Evolutionary conservation across 192 early-diverging fungal genomes (phyloP).

Genomic region (Dissophora ornata): DNA sequence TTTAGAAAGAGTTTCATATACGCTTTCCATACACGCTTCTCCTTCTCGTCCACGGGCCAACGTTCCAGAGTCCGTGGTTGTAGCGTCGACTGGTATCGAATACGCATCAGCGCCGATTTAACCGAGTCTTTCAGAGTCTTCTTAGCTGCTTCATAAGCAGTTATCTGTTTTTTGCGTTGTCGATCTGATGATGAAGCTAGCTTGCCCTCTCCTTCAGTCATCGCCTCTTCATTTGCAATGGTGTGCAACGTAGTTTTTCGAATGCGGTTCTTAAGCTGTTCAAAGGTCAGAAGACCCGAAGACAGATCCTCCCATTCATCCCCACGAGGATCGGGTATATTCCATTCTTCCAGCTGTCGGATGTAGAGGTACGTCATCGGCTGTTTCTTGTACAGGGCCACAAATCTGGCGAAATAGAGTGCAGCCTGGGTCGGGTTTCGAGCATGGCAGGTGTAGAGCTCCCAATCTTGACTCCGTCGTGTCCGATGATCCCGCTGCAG

Average conservation of each 20-base stretch:
- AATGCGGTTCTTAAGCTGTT: conserved; percentile 42
- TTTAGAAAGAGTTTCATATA: background rate
- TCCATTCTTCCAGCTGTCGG: conserved; percentile 39
- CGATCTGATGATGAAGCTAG: background rate
- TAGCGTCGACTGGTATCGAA: too few relatives aligned
- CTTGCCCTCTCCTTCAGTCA: background rate
- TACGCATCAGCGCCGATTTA: too few relatives aligned
- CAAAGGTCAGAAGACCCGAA: conserved; percentile 29
- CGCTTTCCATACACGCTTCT: too few relatives aligned
- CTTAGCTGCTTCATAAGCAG: too few relatives aligned
- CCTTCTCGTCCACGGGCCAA: too few relatives aligned
- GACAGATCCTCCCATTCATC: conserved; percentile 46
- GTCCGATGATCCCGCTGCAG: conserved; percentile 37
- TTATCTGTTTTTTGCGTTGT: too few relatives aligned
- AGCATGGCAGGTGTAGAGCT: conserved; percentile 38
- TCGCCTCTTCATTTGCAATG: too few relatives aligned
- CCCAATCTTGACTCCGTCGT: conserved; percentile 26
- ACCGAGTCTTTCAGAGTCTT: too few relatives aligned
- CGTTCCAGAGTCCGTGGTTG: too few relatives aligned
- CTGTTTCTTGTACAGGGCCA: conserved; percentile 37
- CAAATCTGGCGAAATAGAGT: conserved; percentile 35
- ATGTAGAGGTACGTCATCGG: conserved; percentile 51
- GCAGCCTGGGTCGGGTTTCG: conserved; percentile 36
- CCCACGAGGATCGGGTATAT: conserved; percentile 26
- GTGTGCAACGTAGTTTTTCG: conserved; percentile 5